Percentiles rank a stretch among this genome's conserved stretches.
phyloP scores from a whole-genome alignment of 2,329 filamentous ascomycete species.

The Arachnopeziza araneosa region DNA sequence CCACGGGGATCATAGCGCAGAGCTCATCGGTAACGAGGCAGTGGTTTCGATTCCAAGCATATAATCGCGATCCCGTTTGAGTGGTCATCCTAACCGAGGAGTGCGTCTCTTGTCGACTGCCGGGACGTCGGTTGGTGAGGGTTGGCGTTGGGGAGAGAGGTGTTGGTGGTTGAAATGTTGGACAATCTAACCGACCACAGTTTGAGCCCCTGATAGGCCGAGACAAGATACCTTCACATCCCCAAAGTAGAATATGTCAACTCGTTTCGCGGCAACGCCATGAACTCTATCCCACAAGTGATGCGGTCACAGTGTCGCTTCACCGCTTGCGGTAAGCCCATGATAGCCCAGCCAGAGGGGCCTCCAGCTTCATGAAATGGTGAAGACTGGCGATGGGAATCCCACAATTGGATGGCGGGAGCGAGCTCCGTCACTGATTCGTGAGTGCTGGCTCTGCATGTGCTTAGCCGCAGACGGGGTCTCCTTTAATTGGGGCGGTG shows the following conservation, averaged over 20 bases:
- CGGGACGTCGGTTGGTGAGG: neutral
- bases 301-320: neutral
- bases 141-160: neutral
- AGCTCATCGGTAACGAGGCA: too few relatives aligned
- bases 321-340: too few relatives aligned
- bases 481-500: neutral
- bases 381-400: neutral
- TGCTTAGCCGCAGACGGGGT: too few relatives aligned
- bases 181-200: neutral
- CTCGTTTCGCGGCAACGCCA: too few relatives aligned
- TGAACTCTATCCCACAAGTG: neutral
- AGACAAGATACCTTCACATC: neutral
- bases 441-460: neutral
- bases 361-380: neutral
- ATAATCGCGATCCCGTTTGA: too few relatives aligned
- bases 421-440: neutral
- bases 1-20: too few relatives aligned
- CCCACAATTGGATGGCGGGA: neutral
- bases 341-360: too few relatives aligned
- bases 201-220: neutral
- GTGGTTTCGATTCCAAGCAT: too few relatives aligned
- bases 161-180: neutral
- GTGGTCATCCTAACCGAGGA: too few relatives aligned
- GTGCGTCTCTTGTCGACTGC: too few relatives aligned
- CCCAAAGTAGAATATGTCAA: neutral